These are phyloP conservation scores for Sequoia sempervirens DNA, from an alignment of 75 land plant genomes.

Conservation along the genomic window DNA sequence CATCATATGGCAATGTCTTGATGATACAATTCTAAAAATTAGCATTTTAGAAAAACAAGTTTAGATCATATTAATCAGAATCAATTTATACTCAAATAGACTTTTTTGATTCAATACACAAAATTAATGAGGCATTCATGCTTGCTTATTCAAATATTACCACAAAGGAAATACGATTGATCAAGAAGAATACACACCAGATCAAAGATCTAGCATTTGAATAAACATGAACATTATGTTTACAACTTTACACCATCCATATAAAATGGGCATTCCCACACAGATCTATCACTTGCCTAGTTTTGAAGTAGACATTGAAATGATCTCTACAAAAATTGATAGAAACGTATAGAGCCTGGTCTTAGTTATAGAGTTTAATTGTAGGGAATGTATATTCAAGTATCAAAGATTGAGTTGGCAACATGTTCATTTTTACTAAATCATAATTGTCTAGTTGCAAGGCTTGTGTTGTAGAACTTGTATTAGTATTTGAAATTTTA, in stretches of 20 bases:
- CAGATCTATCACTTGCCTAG: constrained; percentile 64
- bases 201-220: constrained; percentile 89
- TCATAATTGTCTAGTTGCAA: too few relatives aligned
- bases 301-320: constrained; percentile 75
- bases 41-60: not conserved
- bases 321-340: constrained; percentile 43
- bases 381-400: too few relatives aligned
- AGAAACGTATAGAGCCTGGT: too few relatives aligned
- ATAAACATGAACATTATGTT: constrained; percentile 96
- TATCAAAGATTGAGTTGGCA: too few relatives aligned
- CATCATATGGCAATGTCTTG: not conserved
- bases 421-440: too few relatives aligned
- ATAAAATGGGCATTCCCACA: constrained; percentile 97
- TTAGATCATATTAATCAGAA: not conserved
- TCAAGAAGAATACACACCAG: constrained; percentile 30
- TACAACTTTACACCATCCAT: constrained; percentile 97
- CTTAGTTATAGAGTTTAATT: too few relatives aligned
- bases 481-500: too few relatives aligned
- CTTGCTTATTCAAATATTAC: not conserved
- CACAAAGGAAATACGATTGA: not conserved
- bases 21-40: not conserved
- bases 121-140: not conserved
- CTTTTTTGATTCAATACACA: not conserved
- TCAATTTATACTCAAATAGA: not conserved
- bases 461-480: too few relatives aligned